Conservation (phyloP, 2,329 filamentous ascomycete species). For the Fusarium humuli region DNA sequence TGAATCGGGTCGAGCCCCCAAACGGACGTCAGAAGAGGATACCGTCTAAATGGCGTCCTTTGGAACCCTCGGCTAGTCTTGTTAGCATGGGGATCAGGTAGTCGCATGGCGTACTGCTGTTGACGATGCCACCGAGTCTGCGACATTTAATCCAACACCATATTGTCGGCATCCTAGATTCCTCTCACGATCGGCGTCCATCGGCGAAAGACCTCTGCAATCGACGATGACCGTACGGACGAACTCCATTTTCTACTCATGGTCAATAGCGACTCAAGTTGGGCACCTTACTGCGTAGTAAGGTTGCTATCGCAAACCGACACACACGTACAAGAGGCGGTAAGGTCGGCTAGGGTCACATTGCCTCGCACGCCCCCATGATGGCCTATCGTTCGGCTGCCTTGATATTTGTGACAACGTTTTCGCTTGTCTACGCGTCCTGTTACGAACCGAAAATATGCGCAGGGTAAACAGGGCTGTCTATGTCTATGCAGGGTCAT, state of each 20-base stretch:
- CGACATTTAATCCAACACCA: slow-evolving; percentile 14
- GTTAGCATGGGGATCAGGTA: slow-evolving; percentile 12
- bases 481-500: not conserved
- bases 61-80: slow-evolving; percentile 5
- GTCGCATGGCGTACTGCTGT: slow-evolving; percentile 15
- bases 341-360: slow-evolving; percentile 11
- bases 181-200: slow-evolving; percentile 23
- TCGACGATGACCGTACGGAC: slow-evolving; percentile 16
- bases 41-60: not conserved
- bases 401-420: slow-evolving; percentile 1
- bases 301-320: not conserved
- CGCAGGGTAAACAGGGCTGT: not conserved
- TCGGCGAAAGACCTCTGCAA: slow-evolving; percentile 19
- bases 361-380: slow-evolving; percentile 13
- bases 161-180: not conserved
- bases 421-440: slow-evolving; percentile 1
- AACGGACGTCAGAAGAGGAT: slow-evolving; percentile 24
- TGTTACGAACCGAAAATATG: slow-evolving; percentile 5
- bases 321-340: slow-evolving; percentile 10
- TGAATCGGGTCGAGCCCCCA: slow-evolving; percentile 19
- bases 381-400: not conserved
- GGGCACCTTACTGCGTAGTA: not conserved
- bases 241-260: slow-evolving; percentile 2
- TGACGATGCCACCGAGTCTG: slow-evolving; percentile 26
- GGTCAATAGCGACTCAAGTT: slow-evolving; percentile 1